Percentiles rank a stretch among this genome's conserved stretches.
These are phyloP conservation scores for Trichaptum fuscoviolaceum DNA, from an alignment of 768 basidiomycete genomes.

Conservation along the genomic window DNA sequence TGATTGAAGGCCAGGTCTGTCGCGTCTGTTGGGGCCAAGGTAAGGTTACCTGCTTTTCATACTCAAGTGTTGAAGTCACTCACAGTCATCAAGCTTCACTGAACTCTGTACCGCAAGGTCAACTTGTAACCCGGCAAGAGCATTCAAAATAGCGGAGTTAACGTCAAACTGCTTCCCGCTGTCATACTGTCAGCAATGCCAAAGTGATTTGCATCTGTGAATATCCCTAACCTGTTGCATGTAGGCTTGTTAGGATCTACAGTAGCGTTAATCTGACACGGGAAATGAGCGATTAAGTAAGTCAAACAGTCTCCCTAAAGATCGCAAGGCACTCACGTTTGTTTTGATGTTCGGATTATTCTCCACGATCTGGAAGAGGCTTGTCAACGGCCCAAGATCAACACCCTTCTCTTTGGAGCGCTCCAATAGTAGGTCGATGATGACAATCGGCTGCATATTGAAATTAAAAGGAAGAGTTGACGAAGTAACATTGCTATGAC, in stretches of 20 bases:
- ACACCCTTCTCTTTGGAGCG: conserved; percentile 51
- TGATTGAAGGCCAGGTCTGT: conserved; percentile 57
- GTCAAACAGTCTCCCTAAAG: neutral
- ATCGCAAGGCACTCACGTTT: conserved; percentile 33
- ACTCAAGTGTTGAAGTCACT: conserved; percentile 16
- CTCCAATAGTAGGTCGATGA: conserved; percentile 49
- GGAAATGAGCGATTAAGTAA: neutral
- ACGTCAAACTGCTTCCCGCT: conserved; percentile 67
- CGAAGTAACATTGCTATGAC: conserved; percentile 56
- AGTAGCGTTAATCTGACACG: conserved; percentile 43
- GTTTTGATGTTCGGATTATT: conserved; percentile 46
- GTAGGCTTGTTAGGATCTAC: conserved; percentile 48
- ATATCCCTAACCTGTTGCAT: conserved; percentile 47
- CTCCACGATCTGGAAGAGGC: conserved; percentile 49
- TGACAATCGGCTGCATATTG: conserved; percentile 57
- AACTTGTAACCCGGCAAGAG: conserved; percentile 54
- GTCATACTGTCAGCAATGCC: neutral
- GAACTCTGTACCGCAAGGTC: conserved; percentile 49
- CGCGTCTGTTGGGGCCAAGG: conserved; percentile 31
- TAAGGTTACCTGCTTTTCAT: conserved; percentile 2
- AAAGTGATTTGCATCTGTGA: conserved; percentile 11
- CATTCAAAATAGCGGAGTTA: conserved; percentile 53
- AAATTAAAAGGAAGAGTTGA: conserved; percentile 53
- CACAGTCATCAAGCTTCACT: conserved; percentile 64
- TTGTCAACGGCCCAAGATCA: conserved; percentile 53